Base-by-base conservation (phyloP, 495 filamentous ascomycete genomes). In the Penicillium ucsense region DNA sequence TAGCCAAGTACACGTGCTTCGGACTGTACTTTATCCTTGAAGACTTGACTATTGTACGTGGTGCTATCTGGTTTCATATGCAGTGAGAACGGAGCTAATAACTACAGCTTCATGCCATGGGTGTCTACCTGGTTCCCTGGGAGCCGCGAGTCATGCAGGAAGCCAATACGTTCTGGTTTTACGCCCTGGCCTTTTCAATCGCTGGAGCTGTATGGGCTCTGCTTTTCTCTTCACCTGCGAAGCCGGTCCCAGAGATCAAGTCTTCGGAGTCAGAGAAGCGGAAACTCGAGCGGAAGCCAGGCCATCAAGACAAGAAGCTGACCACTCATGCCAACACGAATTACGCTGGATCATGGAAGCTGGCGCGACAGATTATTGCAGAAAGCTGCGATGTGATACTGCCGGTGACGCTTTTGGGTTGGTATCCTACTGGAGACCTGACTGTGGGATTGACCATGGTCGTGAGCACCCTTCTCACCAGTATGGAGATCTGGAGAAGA, bases 131-230 rank as follows among this genome's bases (percentile, higher is more conserved):
- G 2, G 54, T 62, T 3, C 44, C 60, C 8, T 69, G 64, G 66
- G 56, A 64, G 42, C 51, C 43, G 8, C 38, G 43, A 0, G 50
- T 69, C 3, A 52, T 64, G 39, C 43, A 74, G n/a, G 78, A 85
- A 53, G 80, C 70, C 3, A 79, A 83, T 57, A 68, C 75, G 45
- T 81, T 83, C 55, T 86, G 82, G 82, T 77, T 84, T 45, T 78
- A 79, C 47, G 70, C 73, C 0, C 54, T 86, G 4, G 57, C 47
- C 6, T 49, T 72, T 31, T 68, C 67, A 3, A 5, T 72, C 6
- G 28, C 54, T 0, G 62, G 64, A 6, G 44, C 53, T 8, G 8
- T 64, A 2, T 61, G 56, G 45, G 43, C 41, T 0, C 20, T 43
- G 41, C 48, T 68, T 8, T 46, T 64, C 4, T 59, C 50, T 29